Base-by-base conservation (phyloP, 768 basidiomycete genomes). In the Gymnopilus dilepis region DNA sequence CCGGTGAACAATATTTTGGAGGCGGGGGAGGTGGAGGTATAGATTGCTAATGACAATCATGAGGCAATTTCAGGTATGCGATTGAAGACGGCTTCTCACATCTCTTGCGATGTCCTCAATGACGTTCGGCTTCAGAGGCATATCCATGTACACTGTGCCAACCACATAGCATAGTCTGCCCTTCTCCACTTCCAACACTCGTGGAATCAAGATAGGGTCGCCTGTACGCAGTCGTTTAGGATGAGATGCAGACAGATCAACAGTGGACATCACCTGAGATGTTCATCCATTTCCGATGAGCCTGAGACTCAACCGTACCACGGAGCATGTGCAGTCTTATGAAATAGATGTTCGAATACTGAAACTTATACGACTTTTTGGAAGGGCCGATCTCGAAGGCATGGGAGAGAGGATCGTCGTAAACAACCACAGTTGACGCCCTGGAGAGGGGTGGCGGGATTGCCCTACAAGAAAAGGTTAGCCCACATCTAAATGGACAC, bases 71-170 rank as follows among this genome's bases (percentile, higher is more conserved):
- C 21, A 26, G 64, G 62, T 21, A 38, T 31, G 54, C 48, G 42
- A 55, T 22, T 38, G 19, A 19, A 24, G 62, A 52, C 47, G 31
- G 60, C 40, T 45, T 81, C 93, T 67, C 70, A 98, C 97, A 68
- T 99, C 95, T 73, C 92, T 84, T 22, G 90, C 94, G 65, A 99
- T 85, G 65, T 99, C 97, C 68, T 95, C 91, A 63, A 99, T 83
- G n/a, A 99, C 92, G 70, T 98, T 99, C 0, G 97, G 97, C 71
- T 99, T 99, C 54, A 99, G 81, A 8, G 95, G 94, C 97, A 99
- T 99, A 62, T 99, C 95, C 88, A 99, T 90, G 74, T 98, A 99
- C 6, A 98, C 89, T 0, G 97, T 99, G 3, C 97, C 97, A 56
- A 97, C 80, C 62, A 99, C 84, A 74, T 90, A 98, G 74, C 95